Evolutionary conservation across 768 basidiomycete species (phyloP).

Genomic region (Hygrophorus russula): DNA sequence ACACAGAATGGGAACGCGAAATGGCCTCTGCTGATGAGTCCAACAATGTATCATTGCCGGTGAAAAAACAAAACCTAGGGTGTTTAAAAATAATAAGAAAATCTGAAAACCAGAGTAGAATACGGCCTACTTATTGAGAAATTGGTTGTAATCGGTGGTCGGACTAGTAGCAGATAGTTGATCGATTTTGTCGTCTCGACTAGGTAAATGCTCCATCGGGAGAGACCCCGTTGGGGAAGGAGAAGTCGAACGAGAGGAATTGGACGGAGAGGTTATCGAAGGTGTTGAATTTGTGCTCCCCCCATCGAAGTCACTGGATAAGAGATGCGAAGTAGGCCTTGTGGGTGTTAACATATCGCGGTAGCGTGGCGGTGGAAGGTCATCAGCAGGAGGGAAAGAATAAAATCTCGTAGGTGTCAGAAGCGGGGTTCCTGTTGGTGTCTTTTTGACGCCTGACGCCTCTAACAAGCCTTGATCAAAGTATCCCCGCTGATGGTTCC

Average conservation of each 20-base stretch:
- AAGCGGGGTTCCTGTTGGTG: slow-evolving; percentile 38
- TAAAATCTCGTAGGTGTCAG: slow-evolving; percentile 16
- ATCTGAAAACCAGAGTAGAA: slow-evolving; percentile 3
- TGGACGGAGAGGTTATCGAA: slow-evolving; percentile 29
- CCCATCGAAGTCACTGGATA: slow-evolving; percentile 9
- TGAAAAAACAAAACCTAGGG: slow-evolving; percentile 72
- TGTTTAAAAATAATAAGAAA: slow-evolving; percentile 5
- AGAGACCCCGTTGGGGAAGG: slow-evolving; percentile 29
- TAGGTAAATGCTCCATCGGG: slow-evolving; percentile 9
- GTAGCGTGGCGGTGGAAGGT: background rate
- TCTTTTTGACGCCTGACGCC: slow-evolving; percentile 24
- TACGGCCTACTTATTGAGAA: slow-evolving; percentile 49
- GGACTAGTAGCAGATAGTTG: slow-evolving; percentile 13
- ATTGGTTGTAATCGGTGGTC: slow-evolving; percentile 43
- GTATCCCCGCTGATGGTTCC: slow-evolving; percentile 52
- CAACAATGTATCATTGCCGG: slow-evolving; percentile 27
- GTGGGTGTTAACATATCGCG: background rate
- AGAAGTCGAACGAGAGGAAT: slow-evolving; percentile 30
- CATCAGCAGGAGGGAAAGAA: slow-evolving; percentile 24
- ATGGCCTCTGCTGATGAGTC: slow-evolving; percentile 10
- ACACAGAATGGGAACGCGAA: slow-evolving; percentile 35
- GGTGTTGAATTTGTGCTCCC: slow-evolving; percentile 35
- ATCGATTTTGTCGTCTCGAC: slow-evolving; percentile 9
- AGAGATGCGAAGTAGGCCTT: background rate
- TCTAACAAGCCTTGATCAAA: slow-evolving; percentile 29